Evolutionary conservation across 1,284 basidiomycete species (phyloP).

Genomic region (Sporisorium sorghi): DNA sequence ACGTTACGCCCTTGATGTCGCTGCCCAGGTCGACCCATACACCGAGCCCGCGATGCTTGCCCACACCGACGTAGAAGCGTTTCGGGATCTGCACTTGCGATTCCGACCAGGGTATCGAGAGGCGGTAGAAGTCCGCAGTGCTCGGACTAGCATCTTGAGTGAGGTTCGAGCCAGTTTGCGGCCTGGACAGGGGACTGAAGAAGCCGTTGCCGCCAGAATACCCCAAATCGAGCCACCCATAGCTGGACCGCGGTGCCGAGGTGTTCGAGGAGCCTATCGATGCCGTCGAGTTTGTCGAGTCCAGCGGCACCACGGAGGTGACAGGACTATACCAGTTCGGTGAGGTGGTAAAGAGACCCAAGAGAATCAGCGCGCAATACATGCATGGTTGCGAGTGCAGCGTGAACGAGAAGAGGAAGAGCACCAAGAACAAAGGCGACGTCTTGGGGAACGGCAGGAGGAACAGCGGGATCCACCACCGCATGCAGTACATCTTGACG

Average conservation of each 20-base stretch:
- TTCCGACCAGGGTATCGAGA: slow-evolving; percentile 37
- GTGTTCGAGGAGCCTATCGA: slow-evolving; percentile 10
- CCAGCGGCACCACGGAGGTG: not conserved
- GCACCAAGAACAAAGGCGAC: slow-evolving; percentile 56
- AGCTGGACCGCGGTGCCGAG: slow-evolving; percentile 20
- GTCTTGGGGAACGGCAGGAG: slow-evolving; percentile 61
- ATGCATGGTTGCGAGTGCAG: slow-evolving; percentile 62
- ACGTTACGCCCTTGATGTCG: not conserved
- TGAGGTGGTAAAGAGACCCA: slow-evolving; percentile 56
- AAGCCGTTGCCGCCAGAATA: slow-evolving; percentile 44
- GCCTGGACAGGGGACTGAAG: slow-evolving; percentile 26
- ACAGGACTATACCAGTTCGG: slow-evolving; percentile 45
- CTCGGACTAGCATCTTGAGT: not conserved
- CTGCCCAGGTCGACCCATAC: slow-evolving; percentile 43
- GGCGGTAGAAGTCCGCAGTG: slow-evolving; percentile 7
- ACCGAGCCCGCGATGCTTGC: slow-evolving; percentile 39
- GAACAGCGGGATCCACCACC: slow-evolving; percentile 66
- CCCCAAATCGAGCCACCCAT: slow-evolving; percentile 40
- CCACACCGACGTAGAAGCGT: slow-evolving; percentile 37
- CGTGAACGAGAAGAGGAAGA: slow-evolving; percentile 60
- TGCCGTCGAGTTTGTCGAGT: not conserved
- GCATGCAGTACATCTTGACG: slow-evolving; percentile 58
- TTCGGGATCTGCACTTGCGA: slow-evolving; percentile 29
- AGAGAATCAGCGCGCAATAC: slow-evolving; percentile 61
- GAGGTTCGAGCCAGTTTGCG: not conserved